Percentiles rank a stretch among this genome's conserved stretches.
phyloP scores from a whole-genome alignment of 2,329 filamentous ascomycete genomes.

The Cryphonectria radicalis region DNA sequence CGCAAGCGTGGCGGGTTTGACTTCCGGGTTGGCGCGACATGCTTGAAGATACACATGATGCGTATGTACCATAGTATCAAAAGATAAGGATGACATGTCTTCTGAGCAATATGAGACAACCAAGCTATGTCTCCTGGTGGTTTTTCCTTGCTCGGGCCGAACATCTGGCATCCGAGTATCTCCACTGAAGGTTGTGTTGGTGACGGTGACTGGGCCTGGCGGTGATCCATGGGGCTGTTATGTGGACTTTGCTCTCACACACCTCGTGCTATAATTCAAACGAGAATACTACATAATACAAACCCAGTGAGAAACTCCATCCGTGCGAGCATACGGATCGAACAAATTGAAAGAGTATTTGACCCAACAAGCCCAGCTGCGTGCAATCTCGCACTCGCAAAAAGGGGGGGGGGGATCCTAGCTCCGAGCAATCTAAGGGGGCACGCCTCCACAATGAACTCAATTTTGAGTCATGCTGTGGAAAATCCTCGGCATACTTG shows the following conservation, averaged over 20 bases:
- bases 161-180: background rate
- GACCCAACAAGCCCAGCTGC: background rate
- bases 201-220: background rate
- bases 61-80: background rate
- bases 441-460: background rate
- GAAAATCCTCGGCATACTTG: background rate
- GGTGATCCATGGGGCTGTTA: background rate
- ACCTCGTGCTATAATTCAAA: background rate
- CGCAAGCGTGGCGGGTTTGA: background rate
- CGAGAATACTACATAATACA: background rate
- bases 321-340: background rate
- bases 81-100: constrained; percentile 1
- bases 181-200: background rate
- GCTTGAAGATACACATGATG: background rate
- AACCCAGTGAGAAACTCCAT: background rate
- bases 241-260: background rate
- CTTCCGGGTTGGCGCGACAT: background rate
- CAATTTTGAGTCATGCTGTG: background rate
- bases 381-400: background rate
- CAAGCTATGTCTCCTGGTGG: background rate
- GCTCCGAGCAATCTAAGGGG: background rate
- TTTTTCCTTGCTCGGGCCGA: background rate
- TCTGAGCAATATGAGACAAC: background rate
- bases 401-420: background rate
- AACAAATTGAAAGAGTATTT: background rate